These are phyloP conservation scores for Acidomyces sp. DNA, from an alignment of 495 filamentous ascomycete species.

Conservation along the genomic window DNA sequence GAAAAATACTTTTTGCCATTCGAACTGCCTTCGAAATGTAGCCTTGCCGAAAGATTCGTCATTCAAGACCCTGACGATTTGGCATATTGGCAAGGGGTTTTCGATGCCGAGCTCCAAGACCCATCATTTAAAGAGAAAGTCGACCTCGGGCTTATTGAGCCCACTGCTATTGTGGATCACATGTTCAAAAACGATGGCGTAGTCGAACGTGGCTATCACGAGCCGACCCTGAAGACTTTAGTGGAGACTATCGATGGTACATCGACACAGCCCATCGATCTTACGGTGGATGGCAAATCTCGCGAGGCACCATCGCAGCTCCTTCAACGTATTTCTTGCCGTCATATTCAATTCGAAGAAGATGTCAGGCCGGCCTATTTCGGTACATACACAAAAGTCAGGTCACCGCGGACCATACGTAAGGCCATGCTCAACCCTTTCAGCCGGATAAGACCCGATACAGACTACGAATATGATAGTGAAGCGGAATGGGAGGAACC, in stretches of 20 bases:
- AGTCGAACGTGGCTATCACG: slow-evolving; percentile 35
- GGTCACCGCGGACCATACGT: slow-evolving; percentile 35
- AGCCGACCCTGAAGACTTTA: slow-evolving; percentile 51
- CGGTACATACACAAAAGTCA: slow-evolving; percentile 60
- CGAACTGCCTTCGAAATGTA: slow-evolving; percentile 20
- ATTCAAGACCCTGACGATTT: slow-evolving; percentile 14
- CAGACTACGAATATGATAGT: slow-evolving; percentile 92
- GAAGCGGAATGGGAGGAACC: slow-evolving; percentile 89
- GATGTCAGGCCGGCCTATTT: slow-evolving; percentile 86
- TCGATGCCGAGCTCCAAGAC: slow-evolving; percentile 12
- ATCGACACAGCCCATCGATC: slow-evolving; percentile 32
- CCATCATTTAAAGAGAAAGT: slow-evolving; percentile 9
- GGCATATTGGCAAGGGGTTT: slow-evolving; percentile 11
- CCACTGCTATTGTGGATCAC: slow-evolving; percentile 9
- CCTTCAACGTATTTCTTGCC: slow-evolving; percentile 53
- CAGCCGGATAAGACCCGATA: slow-evolving; percentile 44
- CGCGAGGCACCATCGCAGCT: slow-evolving; percentile 35
- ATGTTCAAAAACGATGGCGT: slow-evolving; percentile 29
- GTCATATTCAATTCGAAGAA: slow-evolving; percentile 67
- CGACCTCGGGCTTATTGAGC: slow-evolving; percentile 12
- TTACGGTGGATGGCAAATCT: slow-evolving; percentile 26
- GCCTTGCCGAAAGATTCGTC: slow-evolving; percentile 16
- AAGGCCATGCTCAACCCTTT: slow-evolving; percentile 62
- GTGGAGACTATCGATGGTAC: slow-evolving; percentile 35
- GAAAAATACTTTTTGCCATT: slow-evolving; percentile 54